Conservation (phyloP, 768 basidiomycete species). For the Boletellus ananiceps region DNA sequence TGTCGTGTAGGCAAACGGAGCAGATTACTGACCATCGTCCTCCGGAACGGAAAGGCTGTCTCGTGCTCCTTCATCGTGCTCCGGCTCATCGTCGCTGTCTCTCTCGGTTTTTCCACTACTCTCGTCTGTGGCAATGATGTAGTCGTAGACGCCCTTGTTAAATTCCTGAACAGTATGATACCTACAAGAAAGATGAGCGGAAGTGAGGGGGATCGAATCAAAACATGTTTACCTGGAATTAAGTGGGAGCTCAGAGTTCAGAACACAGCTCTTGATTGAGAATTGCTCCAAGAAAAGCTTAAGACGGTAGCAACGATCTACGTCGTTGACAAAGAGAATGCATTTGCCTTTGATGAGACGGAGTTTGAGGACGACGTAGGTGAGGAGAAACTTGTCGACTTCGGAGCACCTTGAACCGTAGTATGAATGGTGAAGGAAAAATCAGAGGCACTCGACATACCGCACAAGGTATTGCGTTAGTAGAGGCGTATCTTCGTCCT, state of each 20-base stretch:
- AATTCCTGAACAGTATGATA: conserved; percentile 98
- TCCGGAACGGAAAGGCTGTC: neutral
- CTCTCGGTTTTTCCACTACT: conserved; percentile 51
- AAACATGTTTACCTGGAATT: conserved; percentile 66
- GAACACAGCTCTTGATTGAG: conserved; percentile 90
- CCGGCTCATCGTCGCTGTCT: conserved; percentile 45
- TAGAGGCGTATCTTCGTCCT: conserved; percentile 72
- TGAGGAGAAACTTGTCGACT: conserved; percentile 94
- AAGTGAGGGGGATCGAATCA: neutral
- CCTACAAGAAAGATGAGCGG: conserved; percentile 35
- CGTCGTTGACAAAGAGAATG: conserved; percentile 93
- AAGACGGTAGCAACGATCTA: conserved; percentile 90
- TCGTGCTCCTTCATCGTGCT: conserved; percentile 29
- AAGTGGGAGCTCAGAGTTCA: conserved; percentile 92
- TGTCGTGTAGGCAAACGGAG: conserved; percentile 15
- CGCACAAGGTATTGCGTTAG: conserved; percentile 83
- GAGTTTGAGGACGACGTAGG: conserved; percentile 94
- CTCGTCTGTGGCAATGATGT: conserved; percentile 97
- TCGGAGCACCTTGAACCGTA: conserved; percentile 65
- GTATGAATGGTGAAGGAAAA: neutral
- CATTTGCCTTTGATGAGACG: conserved; percentile 95
- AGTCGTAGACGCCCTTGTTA: conserved; percentile 97
- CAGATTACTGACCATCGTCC: conserved; percentile 30
- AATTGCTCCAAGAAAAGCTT: conserved; percentile 99
- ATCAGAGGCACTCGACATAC: conserved; percentile 35